Evolutionary conservation across 306 rosid species (phyloP).

Genomic region (Prunus mume): DNA sequence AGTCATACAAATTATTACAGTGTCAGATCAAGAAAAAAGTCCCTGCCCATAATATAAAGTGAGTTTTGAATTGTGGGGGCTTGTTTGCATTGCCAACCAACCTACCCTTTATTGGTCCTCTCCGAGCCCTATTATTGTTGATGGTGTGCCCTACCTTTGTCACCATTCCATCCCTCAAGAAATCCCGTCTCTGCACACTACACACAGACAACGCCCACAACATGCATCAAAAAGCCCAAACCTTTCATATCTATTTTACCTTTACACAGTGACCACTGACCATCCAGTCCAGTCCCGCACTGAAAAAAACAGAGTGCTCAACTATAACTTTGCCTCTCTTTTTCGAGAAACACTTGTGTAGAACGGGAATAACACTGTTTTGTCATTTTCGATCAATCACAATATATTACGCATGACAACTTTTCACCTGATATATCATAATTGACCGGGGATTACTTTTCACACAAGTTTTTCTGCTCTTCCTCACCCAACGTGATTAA

Average conservation of each 20-base stretch:
- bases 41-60: conserved; percentile 11
- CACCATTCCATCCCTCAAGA: conserved; percentile 59
- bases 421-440: too few species aligned
- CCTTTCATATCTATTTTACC: conserved; percentile 16
- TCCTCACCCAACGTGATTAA: not conserved
- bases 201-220: conserved; percentile 40
- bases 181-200: conserved; percentile 28
- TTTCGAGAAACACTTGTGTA: too few species aligned
- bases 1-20: not conserved
- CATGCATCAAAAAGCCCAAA: conserved; percentile 31
- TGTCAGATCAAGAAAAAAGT: conserved; percentile 15
- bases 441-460: too few species aligned
- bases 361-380: too few species aligned
- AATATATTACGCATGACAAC: too few species aligned
- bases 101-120: conserved; percentile 14
- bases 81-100: conserved; percentile 26
- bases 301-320: not conserved
- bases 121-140: conserved; percentile 18
- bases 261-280: conserved; percentile 18
- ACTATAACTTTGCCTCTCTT: conserved; percentile 2
- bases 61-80: conserved; percentile 14
- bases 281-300: not conserved
- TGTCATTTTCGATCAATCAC: too few species aligned
- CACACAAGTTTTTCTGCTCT: too few species aligned
- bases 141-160: conserved; percentile 57